Percentiles rank a stretch among this genome's conserved stretches.
Conservation (phyloP, 2,329 filamentous ascomycete species). For the Cercospora canescens region DNA sequence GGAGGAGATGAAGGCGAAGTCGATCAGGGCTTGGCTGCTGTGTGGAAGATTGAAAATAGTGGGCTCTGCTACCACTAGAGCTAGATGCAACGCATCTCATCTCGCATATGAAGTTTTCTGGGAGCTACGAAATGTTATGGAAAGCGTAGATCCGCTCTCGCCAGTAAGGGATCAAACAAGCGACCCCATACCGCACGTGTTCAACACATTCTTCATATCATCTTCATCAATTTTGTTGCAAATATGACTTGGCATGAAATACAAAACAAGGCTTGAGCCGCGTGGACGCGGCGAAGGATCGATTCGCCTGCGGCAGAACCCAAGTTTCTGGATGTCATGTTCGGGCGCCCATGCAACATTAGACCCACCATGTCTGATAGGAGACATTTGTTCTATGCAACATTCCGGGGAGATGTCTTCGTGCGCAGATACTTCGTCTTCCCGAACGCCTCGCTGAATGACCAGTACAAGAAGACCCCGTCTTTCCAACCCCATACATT, state of each 20-base stretch:
- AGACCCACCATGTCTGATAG: neutral
- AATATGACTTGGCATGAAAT: neutral
- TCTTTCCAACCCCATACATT: neutral
- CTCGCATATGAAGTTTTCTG: neutral
- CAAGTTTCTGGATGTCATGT: neutral
- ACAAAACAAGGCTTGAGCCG: neutral
- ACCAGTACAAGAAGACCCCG: neutral
- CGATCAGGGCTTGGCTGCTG: slow-evolving; percentile 71
- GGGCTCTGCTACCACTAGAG: slow-evolving; percentile 40
- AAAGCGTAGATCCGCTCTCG: neutral
- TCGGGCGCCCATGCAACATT: neutral
- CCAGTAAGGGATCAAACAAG: slow-evolving; percentile 6
- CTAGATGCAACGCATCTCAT: slow-evolving; percentile 13
- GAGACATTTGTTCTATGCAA: neutral
- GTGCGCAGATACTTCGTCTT: neutral
- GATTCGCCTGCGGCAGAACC: neutral
- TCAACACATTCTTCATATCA: neutral
- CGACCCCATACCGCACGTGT: neutral
- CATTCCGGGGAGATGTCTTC: neutral
- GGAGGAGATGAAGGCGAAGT: slow-evolving; percentile 15
- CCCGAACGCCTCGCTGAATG: slow-evolving; percentile 4
- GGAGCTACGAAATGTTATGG: neutral
- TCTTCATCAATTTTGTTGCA: neutral
- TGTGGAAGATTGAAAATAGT: slow-evolving; percentile 84
- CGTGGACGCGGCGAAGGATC: no score